phyloP scores from a whole-genome alignment of 202 grass and related monocot genomes.

The Musa balbisiana region DNA sequence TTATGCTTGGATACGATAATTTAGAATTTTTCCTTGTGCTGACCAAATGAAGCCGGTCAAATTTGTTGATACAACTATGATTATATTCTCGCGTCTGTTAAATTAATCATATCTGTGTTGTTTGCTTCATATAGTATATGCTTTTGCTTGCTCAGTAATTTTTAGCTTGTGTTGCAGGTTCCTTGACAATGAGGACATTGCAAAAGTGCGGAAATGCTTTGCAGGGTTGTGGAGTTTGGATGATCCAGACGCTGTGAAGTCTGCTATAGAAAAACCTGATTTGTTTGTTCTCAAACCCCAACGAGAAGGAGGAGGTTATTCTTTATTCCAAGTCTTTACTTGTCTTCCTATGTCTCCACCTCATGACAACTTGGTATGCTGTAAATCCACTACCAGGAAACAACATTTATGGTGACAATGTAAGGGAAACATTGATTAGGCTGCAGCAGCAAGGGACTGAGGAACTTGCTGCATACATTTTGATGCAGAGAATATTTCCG shows the following conservation, averaged over 20 bases:
- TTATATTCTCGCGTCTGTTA: background rate
- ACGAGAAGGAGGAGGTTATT: constrained; percentile 77
- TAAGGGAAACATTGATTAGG: constrained; percentile 47
- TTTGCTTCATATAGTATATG: background rate
- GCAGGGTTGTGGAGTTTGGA: constrained; percentile 97
- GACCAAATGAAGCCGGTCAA: background rate
- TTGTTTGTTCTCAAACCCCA: constrained; percentile 86
- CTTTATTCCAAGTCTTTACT: constrained; percentile 10
- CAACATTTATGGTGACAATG: constrained; percentile 70
- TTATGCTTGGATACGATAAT: no score
- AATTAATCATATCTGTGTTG: background rate
- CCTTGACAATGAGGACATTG: constrained; percentile 60
- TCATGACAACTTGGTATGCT: constrained; percentile 14
- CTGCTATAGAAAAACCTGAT: constrained; percentile 71
- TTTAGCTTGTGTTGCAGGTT: constrained; percentile 40
- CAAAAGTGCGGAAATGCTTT: constrained; percentile 70
- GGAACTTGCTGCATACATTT: constrained; percentile 72
- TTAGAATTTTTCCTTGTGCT: background rate
- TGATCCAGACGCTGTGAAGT: constrained; percentile 62
- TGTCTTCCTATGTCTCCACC: background rate
- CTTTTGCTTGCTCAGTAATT: constrained; percentile 10
- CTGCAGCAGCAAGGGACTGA: constrained; percentile 51
- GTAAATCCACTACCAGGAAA: constrained; percentile 45
- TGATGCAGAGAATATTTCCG: constrained; percentile 97
- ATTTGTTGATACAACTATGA: background rate